These are phyloP conservation scores for Gonium pectorale DNA, from an alignment of 139 green algal species.

Conservation along the genomic window DNA sequence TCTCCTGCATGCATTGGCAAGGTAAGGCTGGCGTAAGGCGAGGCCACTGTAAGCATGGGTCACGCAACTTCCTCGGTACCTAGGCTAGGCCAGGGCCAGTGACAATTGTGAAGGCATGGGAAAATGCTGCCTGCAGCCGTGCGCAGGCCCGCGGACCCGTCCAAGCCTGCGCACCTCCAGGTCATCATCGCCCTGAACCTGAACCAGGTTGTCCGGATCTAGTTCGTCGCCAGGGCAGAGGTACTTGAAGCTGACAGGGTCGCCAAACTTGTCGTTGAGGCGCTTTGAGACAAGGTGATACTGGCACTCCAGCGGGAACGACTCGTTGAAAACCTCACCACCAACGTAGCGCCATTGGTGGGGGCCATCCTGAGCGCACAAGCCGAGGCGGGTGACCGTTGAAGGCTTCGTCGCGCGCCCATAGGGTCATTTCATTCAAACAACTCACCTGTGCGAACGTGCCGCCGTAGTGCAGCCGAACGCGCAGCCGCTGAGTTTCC, in stretches of 20 bases:
- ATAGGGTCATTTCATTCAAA: not conserved
- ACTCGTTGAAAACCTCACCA: conserved; percentile 61
- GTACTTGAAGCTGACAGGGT: conserved; percentile 62
- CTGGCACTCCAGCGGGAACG: conserved; percentile 15
- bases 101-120: not conserved
- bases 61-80: not conserved
- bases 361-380: conserved; percentile 2
- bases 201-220: conserved; percentile 77
- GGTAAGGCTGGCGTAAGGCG: not conserved
- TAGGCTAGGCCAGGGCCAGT: not conserved
- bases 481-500: conserved; percentile 8
- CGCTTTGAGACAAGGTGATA: conserved; percentile 46
- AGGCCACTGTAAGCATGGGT: not conserved
- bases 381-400: not conserved
- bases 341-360: conserved; percentile 51
- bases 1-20: conserved; percentile 63
- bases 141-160: not conserved
- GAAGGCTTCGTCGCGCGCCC: too few relatives aligned
- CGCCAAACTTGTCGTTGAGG: conserved; percentile 58
- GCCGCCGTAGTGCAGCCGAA: conserved; percentile 36
- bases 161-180: conserved; percentile 69
- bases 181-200: conserved; percentile 80
- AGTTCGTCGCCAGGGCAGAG: conserved; percentile 74
- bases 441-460: conserved; percentile 32
- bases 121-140: not conserved